Evolutionary conservation across 129 eudicot species (phyloP).

Genomic region (Artemisia argyi): DNA sequence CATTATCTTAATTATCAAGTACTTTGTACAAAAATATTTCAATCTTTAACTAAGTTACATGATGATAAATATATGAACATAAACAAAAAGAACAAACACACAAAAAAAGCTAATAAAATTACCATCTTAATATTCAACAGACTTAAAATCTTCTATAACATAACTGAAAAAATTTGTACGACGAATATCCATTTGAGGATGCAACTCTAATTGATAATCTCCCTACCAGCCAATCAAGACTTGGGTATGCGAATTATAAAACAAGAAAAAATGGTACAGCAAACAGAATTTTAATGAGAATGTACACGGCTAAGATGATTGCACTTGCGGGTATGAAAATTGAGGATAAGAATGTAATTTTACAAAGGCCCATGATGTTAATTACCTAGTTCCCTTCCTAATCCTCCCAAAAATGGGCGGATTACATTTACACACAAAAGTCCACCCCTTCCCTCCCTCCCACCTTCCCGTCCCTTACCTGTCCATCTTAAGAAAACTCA

Average conservation of each 20-base stretch:
- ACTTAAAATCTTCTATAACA: no score
- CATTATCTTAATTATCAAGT: no score
- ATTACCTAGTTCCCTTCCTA: no score
- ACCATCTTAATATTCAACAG: not conserved
- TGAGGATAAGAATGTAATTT: no score
- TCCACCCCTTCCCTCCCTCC: no score
- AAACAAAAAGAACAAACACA: constrained; percentile 24
- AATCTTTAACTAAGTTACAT: not conserved
- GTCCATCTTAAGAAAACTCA: no score
- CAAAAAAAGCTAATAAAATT: constrained; percentile 18
- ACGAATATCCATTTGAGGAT: not conserved
- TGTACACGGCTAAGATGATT: constrained; percentile 48
- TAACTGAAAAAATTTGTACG: not conserved
- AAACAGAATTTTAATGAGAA: constrained; percentile 53
- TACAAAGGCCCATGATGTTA: no score
- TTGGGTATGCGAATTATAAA: constrained; percentile 56
- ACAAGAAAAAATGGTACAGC: constrained; percentile 63
- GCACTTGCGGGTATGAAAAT: constrained; percentile 72
- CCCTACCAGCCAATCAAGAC: constrained; percentile 63
- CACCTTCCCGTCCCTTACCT: no score
- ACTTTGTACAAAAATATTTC: no score
- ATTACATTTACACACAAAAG: no score
- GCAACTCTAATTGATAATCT: constrained; percentile 33
- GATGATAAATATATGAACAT: constrained; percentile 12
- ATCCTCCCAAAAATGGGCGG: no score